Percentiles rank a stretch among this genome's conserved stretches.
phyloP scores from a whole-genome alignment of 2,329 filamentous ascomycete genomes.

The Lachnellula arida region DNA sequence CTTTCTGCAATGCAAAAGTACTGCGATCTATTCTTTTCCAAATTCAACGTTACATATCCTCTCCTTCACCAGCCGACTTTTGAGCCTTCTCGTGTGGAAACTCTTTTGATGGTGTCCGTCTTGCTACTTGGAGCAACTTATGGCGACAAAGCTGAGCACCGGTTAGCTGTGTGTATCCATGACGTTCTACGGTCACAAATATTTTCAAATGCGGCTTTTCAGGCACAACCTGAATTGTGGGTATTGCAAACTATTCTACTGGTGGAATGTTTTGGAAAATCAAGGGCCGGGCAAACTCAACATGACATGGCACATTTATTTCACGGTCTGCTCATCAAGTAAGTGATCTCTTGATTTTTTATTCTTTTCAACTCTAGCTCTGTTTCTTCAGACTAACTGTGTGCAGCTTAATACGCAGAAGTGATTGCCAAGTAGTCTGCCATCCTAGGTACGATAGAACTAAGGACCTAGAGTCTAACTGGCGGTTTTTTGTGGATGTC shows the following conservation, averaged over 20 bases:
- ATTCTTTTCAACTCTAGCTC: not conserved
- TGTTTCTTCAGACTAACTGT: not conserved
- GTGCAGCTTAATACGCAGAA: slow-evolving; percentile 42
- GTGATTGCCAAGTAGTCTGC: slow-evolving; percentile 45
- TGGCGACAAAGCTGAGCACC: slow-evolving; percentile 52
- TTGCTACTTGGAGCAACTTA: slow-evolving; percentile 59
- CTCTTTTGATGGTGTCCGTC: slow-evolving; percentile 49
- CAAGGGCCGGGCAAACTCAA: slow-evolving; percentile 56
- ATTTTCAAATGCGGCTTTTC: slow-evolving; percentile 54
- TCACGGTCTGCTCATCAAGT: slow-evolving; percentile 50
- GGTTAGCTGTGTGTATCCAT: slow-evolving; percentile 57
- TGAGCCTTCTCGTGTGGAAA: slow-evolving; percentile 43
- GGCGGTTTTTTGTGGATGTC: slow-evolving; percentile 48
- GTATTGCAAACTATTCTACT: slow-evolving; percentile 56
- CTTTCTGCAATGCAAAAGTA: slow-evolving; percentile 49
- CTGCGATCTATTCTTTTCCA: slow-evolving; percentile 54
- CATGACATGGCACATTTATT: slow-evolving; percentile 60
- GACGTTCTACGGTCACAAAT: slow-evolving; percentile 55
- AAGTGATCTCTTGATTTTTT: slow-evolving; percentile 7
- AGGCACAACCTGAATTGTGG: slow-evolving; percentile 55
- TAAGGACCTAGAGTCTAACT: slow-evolving; percentile 42
- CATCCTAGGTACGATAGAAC: slow-evolving; percentile 33
- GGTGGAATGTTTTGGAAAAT: slow-evolving; percentile 62
- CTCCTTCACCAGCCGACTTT: slow-evolving; percentile 56
- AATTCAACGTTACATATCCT: slow-evolving; percentile 57